Conservation (phyloP, 2,329 filamentous ascomycete genomes). For the Curvularia eragrostidis region DNA sequence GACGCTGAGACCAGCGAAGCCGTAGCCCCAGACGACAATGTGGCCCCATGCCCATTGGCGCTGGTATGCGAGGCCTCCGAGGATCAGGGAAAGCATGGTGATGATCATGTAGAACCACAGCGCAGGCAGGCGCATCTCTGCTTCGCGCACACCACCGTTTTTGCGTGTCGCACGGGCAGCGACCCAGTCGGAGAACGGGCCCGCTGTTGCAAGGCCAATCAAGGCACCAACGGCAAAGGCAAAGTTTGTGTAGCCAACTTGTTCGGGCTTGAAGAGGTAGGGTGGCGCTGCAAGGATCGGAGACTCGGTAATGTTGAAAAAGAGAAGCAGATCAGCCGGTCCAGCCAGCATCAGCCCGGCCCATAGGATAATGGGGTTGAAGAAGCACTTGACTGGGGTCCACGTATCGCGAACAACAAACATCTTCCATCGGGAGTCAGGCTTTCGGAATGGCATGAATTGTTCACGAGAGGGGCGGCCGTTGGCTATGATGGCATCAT, state of each 20-base stretch:
- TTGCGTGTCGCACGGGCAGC: constrained; percentile 60
- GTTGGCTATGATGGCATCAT: constrained; percentile 31
- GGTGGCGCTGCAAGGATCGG: constrained; percentile 55
- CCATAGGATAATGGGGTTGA: constrained; percentile 55
- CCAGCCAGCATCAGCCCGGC: constrained; percentile 45
- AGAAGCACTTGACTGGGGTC: constrained; percentile 53
- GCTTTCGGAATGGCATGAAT: constrained; percentile 47
- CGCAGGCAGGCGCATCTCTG: constrained; percentile 62
- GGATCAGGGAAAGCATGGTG: constrained; percentile 56
- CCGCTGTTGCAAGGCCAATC: constrained; percentile 62
- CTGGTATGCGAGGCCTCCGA: constrained; percentile 59
- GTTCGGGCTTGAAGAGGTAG: constrained; percentile 54
- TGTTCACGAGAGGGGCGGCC: constrained; percentile 51
- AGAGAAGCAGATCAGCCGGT: constrained; percentile 54
- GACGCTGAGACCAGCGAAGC: constrained; percentile 51
- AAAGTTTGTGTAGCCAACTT: constrained; percentile 60
- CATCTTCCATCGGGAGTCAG: constrained; percentile 50
- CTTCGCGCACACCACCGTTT: constrained; percentile 63
- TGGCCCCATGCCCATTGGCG: constrained; percentile 58
- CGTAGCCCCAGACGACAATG: constrained; percentile 59
- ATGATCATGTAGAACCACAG: constrained; percentile 58
- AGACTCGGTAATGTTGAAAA: constrained; percentile 61
- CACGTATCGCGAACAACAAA: constrained; percentile 52
- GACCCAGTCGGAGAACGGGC: constrained; percentile 64
- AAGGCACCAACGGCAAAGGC: constrained; percentile 58